phyloP scores from a whole-genome alignment of 2,329 filamentous ascomycete species.

The Epichloe glyceriae region DNA sequence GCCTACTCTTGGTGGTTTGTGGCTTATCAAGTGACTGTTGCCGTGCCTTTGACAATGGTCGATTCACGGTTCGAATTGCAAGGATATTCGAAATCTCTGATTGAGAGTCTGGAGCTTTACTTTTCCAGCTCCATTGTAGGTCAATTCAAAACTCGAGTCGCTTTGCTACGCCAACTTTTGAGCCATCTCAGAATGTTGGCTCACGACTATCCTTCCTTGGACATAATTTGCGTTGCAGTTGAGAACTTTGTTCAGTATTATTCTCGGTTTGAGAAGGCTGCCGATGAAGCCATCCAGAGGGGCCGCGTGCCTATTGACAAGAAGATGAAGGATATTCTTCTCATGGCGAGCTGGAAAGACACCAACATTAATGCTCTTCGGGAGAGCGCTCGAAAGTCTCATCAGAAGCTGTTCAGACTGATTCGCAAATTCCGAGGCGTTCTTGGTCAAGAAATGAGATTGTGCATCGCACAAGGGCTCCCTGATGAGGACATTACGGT shows the following conservation, averaged over 20 bases:
- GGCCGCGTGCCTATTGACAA: slow-evolving; percentile 73
- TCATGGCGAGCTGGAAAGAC: slow-evolving; percentile 94
- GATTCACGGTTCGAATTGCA: slow-evolving; percentile 45
- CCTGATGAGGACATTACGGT: slow-evolving; percentile 32
- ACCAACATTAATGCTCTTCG: slow-evolving; percentile 83
- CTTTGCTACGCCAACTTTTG: slow-evolving; percentile 51
- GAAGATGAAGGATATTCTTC: slow-evolving; percentile 82
- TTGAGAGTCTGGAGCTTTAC: slow-evolving; percentile 69
- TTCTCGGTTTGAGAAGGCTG: slow-evolving; percentile 52
- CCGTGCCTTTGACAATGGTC: slow-evolving; percentile 55
- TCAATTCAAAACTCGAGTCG: slow-evolving; percentile 62
- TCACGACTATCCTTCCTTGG: slow-evolving; percentile 44
- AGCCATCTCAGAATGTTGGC: slow-evolving; percentile 52
- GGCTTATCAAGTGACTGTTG: slow-evolving; percentile 80
- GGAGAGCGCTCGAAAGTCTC: slow-evolving; percentile 81
- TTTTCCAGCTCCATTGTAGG: slow-evolving; percentile 68
- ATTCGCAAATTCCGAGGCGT: slow-evolving; percentile 79
- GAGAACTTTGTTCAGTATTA: slow-evolving; percentile 69
- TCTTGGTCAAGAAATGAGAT: slow-evolving; percentile 62
- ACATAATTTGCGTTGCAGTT: slow-evolving; percentile 49
- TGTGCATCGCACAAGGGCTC: slow-evolving; percentile 46
- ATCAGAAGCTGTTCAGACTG: slow-evolving; percentile 82
- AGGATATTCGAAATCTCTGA: slow-evolving; percentile 52
- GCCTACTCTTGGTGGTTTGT: slow-evolving; percentile 94
- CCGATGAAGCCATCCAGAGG: slow-evolving; percentile 50